A percentile compares a stretch with the other conserved stretches of the same genome.
These are phyloP conservation scores for Yueomyces sp. DNA, from an alignment of 1,139 yeast genomes.

Conservation along the genomic window DNA sequence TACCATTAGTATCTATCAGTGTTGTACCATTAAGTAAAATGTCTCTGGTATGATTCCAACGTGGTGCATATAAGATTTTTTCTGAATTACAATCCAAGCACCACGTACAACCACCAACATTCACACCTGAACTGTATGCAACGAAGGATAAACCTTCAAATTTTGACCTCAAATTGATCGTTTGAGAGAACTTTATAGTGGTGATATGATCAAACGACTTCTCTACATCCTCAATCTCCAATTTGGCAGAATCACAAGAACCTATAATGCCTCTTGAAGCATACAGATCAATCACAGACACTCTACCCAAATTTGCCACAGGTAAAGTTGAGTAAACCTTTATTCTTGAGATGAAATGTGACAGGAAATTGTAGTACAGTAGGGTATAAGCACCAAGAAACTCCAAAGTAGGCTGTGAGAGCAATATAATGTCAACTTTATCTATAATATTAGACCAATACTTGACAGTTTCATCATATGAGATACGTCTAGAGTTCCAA, in stretches of 20 bases:
- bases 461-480: slow-evolving; percentile 13
- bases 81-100: slow-evolving; percentile 61
- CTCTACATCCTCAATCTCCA: slow-evolving; percentile 70
- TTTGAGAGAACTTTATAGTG: slow-evolving; percentile 69
- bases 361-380: slow-evolving; percentile 50
- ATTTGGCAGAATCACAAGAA: slow-evolving; percentile 45
- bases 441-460: slow-evolving; percentile 35
- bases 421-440: slow-evolving; percentile 51
- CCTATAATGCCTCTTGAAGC: slow-evolving; percentile 64
- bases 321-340: slow-evolving; percentile 86
- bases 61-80: slow-evolving; percentile 73
- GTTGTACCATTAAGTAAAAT: slow-evolving; percentile 76
- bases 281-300: slow-evolving; percentile 72
- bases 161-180: slow-evolving; percentile 41
- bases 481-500: slow-evolving; percentile 43
- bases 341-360: slow-evolving; percentile 41
- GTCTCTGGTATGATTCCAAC: slow-evolving; percentile 92
- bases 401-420: slow-evolving; percentile 78
- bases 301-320: slow-evolving; percentile 73
- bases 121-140: slow-evolving; percentile 85
- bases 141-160: slow-evolving; percentile 58
- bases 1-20: slow-evolving; percentile 38
- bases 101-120: slow-evolving; percentile 84
- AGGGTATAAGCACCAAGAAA: slow-evolving; percentile 73
- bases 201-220: slow-evolving; percentile 59